phyloP scores from a whole-genome alignment of 352 stramenopile species.

The Phytophthora tubulina region DNA sequence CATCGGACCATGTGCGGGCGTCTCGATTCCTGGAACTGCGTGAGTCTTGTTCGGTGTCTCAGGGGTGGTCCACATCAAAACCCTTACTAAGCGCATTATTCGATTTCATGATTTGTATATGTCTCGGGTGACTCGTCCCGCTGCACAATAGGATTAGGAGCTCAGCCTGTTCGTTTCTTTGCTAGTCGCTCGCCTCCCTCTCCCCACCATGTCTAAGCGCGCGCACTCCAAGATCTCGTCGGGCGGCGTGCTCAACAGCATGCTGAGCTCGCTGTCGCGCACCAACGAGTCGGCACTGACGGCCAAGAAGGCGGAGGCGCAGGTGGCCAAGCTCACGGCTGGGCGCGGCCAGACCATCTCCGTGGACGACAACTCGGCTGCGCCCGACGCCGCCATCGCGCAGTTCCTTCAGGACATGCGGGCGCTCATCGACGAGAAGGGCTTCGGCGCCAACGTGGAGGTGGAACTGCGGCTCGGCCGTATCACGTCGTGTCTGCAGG shows the following conservation, averaged over 20 bases:
- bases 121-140: constrained; percentile 6
- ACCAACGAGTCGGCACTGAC: constrained; percentile 83
- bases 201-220: constrained; percentile 72
- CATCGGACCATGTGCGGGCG: no score
- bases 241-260: constrained; percentile 62
- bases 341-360: constrained; percentile 75
- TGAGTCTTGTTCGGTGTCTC: no score
- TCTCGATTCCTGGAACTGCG: no score
- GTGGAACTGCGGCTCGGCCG: constrained; percentile 86
- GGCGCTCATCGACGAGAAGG: constrained; percentile 78
- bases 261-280: constrained; percentile 76
- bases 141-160: constrained; percentile 7
- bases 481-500: constrained; percentile 82
- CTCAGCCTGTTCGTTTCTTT: constrained; percentile 4
- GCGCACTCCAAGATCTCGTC: constrained; percentile 58
- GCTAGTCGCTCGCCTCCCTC: constrained; percentile 1
- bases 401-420: constrained; percentile 87
- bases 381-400: constrained; percentile 83
- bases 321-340: constrained; percentile 77
- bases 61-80: not conserved
- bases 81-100: not conserved
- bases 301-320: constrained; percentile 77
- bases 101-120: no score
- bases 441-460: constrained; percentile 81
- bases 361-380: constrained; percentile 69